Percentiles rank a stretch among this genome's conserved stretches.
phyloP scores from a whole-genome alignment of 1,284 basidiomycete genomes.

The Chondrostereum purpureum region DNA sequence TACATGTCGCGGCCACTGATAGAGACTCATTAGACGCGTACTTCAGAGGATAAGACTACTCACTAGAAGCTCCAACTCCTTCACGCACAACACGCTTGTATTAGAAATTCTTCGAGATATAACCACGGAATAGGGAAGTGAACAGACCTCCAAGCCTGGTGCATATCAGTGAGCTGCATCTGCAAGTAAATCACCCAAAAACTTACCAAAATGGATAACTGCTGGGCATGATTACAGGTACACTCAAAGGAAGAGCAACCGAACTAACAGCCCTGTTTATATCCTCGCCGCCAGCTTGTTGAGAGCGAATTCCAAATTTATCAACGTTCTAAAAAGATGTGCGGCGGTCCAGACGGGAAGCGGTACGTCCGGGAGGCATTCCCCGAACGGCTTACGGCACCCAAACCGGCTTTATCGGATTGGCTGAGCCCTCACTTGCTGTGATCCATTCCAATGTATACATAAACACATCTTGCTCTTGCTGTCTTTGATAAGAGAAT shows the following conservation, averaged over 20 bases:
- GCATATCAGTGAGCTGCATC: conserved; percentile 6
- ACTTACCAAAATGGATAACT: conserved; percentile 62
- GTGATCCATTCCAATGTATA: too few species aligned
- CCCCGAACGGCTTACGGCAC: too few species aligned
- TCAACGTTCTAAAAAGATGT: too few species aligned
- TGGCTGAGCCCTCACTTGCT: too few species aligned
- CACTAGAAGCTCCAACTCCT: conserved; percentile 76
- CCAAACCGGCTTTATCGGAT: too few species aligned
- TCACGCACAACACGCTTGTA: neutral
- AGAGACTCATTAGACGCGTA: conserved; percentile 8
- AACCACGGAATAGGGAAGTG: conserved; percentile 4
- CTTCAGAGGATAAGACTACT: conserved; percentile 22
- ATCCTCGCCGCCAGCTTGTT: too few species aligned
- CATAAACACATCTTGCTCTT: too few species aligned
- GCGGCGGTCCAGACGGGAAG: too few species aligned
- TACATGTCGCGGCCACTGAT: conserved; percentile 79
- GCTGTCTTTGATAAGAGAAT: too few species aligned
- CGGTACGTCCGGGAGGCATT: too few species aligned
- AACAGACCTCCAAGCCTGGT: conserved; percentile 74
- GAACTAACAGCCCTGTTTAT: too few species aligned
- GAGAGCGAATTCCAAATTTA: too few species aligned
- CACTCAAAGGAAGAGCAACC: neutral
- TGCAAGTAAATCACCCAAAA: conserved; percentile 10
- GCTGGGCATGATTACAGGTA: conserved; percentile 10
- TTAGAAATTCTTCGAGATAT: conserved; percentile 7